Evolutionary conservation across 345 rosid species (phyloP), one percentile per base, ranked within the genome.

Genomic region (Arabis hirsuta): DNA sequence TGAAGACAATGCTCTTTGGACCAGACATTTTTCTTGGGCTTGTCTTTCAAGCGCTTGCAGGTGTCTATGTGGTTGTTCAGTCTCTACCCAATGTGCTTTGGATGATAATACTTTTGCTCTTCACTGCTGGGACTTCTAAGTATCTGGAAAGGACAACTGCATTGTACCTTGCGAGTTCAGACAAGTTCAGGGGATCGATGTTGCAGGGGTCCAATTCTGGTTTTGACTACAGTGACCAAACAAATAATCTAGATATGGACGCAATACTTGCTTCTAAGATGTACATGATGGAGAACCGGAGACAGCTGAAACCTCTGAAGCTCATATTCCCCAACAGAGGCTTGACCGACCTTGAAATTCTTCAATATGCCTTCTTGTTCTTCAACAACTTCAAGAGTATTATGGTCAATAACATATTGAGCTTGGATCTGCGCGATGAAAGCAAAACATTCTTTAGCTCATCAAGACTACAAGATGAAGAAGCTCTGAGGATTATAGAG

Each of bases 1-100:
- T 2, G 81, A 80, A 12, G 84, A 83, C 65, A 80, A 79, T 47
- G 75, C 71, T 13, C 41, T 81, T 9, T 81, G 85, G 83, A 12
- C 13, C 3, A 69, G 88, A 41, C 81, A 81, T 4, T 56, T 68
- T n/a, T 14, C 81, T 82, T 24, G 31, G 32, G 1, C 58, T 83
- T 7, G 14, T 20, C 34, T 59, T 67, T 42, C 82, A 80, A 22
- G 42, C 69, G 0, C 71, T 9, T 38, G 65, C 66, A 3, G 77
- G 76, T 2, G 19, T 60, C 16, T 77, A 79, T 52, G 69, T 77
- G 46, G 62, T 75, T 31, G 4, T 72, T 0, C 53, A 41, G 26
- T 58, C 76, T 0, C 73, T 81, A 72, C 20, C 55, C 5, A 34
- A 9, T 1, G 24, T 22, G 0, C 51, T 84, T 5, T 62, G 66